phyloP scores from a whole-genome alignment of 306 rosid genomes.

The Cucurbita pepo region DNA sequence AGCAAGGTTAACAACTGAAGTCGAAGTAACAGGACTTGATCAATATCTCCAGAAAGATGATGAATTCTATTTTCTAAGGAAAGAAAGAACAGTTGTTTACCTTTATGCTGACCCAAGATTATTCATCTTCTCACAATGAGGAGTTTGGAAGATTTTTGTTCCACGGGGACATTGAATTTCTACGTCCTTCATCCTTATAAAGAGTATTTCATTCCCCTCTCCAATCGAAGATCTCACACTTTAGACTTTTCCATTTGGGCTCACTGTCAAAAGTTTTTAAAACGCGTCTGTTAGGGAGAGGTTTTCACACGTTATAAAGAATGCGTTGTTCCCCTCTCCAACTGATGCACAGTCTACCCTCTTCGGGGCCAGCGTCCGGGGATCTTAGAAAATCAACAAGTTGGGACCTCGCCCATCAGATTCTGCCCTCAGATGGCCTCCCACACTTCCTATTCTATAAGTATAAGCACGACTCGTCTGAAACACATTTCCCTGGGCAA shows the following conservation, averaged over 20 bases:
- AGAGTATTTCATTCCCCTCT: no score
- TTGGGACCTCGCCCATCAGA: no score
- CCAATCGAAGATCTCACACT: no score
- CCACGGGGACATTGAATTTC: slow-evolving; percentile 85
- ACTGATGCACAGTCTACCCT: no score
- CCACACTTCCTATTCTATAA: slow-evolving; percentile 40
- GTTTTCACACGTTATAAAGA: no score
- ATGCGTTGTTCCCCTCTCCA: no score
- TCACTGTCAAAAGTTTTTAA: no score
- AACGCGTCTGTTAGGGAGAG: no score
- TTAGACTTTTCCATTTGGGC: no score
- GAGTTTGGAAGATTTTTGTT: slow-evolving; percentile 57
- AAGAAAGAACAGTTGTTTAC: slow-evolving; percentile 11
- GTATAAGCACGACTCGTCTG: slow-evolving; percentile 36
- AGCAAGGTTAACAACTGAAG: background rate
- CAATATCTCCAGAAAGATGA: background rate
- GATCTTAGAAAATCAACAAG: no score
- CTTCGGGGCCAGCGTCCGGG: no score
- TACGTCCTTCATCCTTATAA: background rate
- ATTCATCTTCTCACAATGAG: slow-evolving; percentile 70
- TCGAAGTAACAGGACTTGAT: background rate
- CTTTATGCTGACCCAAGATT: slow-evolving; percentile 40
- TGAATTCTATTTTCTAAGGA: background rate
- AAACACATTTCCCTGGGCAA: slow-evolving; percentile 53
- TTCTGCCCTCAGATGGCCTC: no score